Conservation (phyloP, 805 yeast genomes). For the Nakazawaea pomicola region DNA sequence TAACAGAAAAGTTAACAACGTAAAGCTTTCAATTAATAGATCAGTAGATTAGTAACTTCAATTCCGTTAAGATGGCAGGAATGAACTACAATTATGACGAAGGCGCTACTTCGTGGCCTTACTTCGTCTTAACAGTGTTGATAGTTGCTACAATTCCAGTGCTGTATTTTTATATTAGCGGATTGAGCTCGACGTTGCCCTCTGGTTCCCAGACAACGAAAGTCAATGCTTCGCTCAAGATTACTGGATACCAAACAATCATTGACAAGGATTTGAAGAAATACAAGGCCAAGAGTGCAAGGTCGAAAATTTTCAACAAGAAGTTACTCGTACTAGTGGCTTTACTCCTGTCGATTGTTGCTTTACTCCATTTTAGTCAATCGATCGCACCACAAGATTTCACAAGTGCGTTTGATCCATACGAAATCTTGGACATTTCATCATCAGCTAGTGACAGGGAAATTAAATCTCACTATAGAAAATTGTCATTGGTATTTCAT, state of each 20-base stretch:
- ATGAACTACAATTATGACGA: slow-evolving; percentile 79
- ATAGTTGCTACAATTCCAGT: slow-evolving; percentile 63
- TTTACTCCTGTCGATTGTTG: slow-evolving; percentile 61
- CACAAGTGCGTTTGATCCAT: slow-evolving; percentile 69
- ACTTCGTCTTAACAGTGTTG: slow-evolving; percentile 70
- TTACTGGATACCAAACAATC: slow-evolving; percentile 28
- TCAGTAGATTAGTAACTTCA: too few species aligned
- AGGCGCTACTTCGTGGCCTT: slow-evolving; percentile 90
- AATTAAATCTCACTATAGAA: slow-evolving; percentile 78
- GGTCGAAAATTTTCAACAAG: slow-evolving; percentile 31
- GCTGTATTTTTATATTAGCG: slow-evolving; percentile 22
- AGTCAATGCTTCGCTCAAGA: slow-evolving; percentile 15
- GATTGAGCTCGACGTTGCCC: slow-evolving; percentile 25
- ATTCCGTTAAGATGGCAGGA: slow-evolving; percentile 38
- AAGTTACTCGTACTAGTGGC: slow-evolving; percentile 24
- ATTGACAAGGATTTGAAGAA: slow-evolving; percentile 25
- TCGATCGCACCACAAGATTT: slow-evolving; percentile 37
- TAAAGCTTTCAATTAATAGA: not conserved
- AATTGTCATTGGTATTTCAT: slow-evolving; percentile 81
- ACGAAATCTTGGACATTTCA: slow-evolving; percentile 72
- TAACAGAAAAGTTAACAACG: too few species aligned
- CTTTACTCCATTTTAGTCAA: slow-evolving; percentile 36
- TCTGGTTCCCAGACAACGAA: not conserved
- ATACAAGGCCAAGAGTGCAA: slow-evolving; percentile 22
- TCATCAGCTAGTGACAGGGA: slow-evolving; percentile 65